Evolutionary conservation across 1,284 basidiomycete genomes (phyloP), one percentile per base, ranked within the genome.

Genomic region (Ustilago lituana): DNA sequence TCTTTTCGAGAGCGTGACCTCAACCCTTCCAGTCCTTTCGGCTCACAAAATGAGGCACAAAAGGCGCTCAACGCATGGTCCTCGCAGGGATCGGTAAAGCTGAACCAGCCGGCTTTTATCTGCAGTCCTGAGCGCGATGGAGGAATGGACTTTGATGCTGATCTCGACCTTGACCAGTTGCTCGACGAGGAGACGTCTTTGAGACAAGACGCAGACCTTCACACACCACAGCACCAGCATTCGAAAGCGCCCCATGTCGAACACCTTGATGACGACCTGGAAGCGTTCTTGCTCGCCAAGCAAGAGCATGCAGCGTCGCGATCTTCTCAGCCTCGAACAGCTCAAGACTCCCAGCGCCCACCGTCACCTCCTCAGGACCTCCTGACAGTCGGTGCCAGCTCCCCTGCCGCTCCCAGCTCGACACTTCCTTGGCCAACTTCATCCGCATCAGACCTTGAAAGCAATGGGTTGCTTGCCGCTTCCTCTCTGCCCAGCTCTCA

Each of bases 1-100:
- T 55, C 60, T 1, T 56, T 64, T 17, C 47, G 39, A 26, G 54
- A 64, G 36, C 47, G 51, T 9, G 52, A 64, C 22, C 29, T 54
- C 48, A 64, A 64, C 35, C 32, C 54, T 1, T 26, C 57, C 39
- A 54, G 57, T 39, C 40, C 53, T 0, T 14, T 46, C 17, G 39
- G 35, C 29, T 64, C 60, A 2, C 66, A 69, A 23, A 57, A 36
- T 35, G 61, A 64, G 27, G 67, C 61, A 4, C 67, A 70, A 26
- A 61, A 61, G 31, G 67, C 67, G 15, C 67, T 70, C 41, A 61
- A 70, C 35, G 53, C 57, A 15, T 57, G 53, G 53, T 54, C 46
- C 17, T 58, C 59, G 1, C 65, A 57, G 8, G 38, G 41, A 19
- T 37, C 38, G 19, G 35, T 46, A 3, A 58, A 58, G 35, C 26